A percentile compares a stretch with the other conserved stretches of the same genome.
Evolutionary conservation across 352 stramenopile species (phyloP).

Genomic region (Thraustochytrium sp.): DNA sequence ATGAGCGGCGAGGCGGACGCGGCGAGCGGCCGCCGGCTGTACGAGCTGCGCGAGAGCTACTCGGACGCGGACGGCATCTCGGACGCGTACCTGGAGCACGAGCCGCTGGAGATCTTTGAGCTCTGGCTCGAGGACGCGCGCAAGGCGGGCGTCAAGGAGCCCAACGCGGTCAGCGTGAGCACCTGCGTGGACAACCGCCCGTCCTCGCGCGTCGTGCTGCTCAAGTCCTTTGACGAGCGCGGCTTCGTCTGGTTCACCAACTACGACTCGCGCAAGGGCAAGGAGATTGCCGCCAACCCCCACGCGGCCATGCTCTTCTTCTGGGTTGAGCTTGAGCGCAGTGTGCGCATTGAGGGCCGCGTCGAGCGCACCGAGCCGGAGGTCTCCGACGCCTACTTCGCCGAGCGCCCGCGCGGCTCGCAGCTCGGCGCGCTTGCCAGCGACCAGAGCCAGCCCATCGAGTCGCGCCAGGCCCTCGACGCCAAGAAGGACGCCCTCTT

Average conservation of each 20-base stretch:
- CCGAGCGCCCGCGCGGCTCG: conserved; percentile 48
- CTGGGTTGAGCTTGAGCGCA: conserved; percentile 50
- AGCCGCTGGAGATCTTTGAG: conserved; percentile 50
- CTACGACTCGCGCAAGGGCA: conserved; percentile 52
- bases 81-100: neutral
- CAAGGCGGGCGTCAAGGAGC: conserved; percentile 48
- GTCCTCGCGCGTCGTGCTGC: conserved; percentile 52
- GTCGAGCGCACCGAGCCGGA: conserved; percentile 48
- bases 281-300: conserved; percentile 46
- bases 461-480: conserved; percentile 47
- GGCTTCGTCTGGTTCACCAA: conserved; percentile 60
- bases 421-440: conserved; percentile 52
- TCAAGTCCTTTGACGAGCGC: conserved; percentile 54
- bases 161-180: conserved; percentile 54
- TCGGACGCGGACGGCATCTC: neutral
- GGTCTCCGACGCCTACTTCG: conserved; percentile 54
- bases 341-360: conserved; percentile 48
- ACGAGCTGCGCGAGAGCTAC: neutral
- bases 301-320: conserved; percentile 53
- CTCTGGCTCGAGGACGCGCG: conserved; percentile 52
- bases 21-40: no score
- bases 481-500: neutral
- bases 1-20: no score
- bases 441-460: conserved; percentile 52
- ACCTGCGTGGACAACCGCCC: conserved; percentile 49